These are phyloP conservation scores for Pseudogymnoascus sp. DNA, from an alignment of 2,329 filamentous ascomycete species.

Conservation along the genomic window DNA sequence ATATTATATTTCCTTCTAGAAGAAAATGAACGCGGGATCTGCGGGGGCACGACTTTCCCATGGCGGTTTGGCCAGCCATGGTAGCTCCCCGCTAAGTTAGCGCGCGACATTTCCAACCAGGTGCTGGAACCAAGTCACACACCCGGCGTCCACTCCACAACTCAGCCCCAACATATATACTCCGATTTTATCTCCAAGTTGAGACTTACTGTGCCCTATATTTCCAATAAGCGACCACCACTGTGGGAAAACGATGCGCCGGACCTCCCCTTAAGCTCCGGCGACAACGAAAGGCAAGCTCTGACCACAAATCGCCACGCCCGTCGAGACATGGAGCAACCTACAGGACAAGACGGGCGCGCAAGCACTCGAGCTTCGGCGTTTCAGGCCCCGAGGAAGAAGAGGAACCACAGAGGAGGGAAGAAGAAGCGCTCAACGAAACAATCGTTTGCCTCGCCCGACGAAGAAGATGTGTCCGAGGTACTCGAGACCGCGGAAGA, in stretches of 20 bases:
- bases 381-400: constrained; percentile 36
- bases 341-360: not conserved
- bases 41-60: not conserved
- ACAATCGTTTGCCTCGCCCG: constrained; percentile 66
- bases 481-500: constrained; percentile 26
- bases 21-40: not conserved
- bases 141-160: not conserved
- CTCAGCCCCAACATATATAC: not conserved
- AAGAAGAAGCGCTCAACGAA: constrained; percentile 69
- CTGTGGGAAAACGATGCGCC: not conserved
- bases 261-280: not conserved
- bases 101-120: not conserved
- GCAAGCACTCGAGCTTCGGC: not conserved
- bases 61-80: not conserved
- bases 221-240: not conserved
- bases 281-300: not conserved
- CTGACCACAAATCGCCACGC: not conserved
- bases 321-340: not conserved
- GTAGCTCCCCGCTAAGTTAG: not conserved
- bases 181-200: not conserved
- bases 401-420: constrained; percentile 66
- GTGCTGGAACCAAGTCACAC: not conserved
- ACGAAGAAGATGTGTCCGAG: constrained; percentile 42
- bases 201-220: not conserved
- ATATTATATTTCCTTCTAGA: not conserved